Evolutionary conservation across 768 basidiomycete species (phyloP), one percentile per base, ranked within the genome.

Genomic region (Kondoa subrosea): DNA sequence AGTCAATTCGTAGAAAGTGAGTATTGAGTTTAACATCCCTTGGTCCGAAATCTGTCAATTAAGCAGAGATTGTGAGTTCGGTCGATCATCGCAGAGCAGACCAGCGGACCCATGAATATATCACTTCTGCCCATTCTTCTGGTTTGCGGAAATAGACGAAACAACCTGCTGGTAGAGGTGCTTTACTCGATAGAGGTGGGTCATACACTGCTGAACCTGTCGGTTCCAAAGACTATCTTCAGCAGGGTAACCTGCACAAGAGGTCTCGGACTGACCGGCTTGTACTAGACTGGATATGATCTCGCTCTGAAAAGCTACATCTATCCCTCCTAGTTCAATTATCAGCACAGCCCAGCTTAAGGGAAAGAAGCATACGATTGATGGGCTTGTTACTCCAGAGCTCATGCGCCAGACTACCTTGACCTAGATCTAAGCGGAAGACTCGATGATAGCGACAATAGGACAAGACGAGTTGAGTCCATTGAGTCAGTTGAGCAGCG

Each of bases 1-100:
- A 1, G 76, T 77, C 14, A 80, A 72, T 66, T 80, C 80, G 70
- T 77, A 79, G 64, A 80, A 78, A 0, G 80, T 80, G 73, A 80
- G 71, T 70, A 80, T 78, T 15, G 73, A 75, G 29, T 74, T 74
- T 4, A 69, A 75, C 65, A 77, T 74, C 0, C 80, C 80, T 29
- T 77, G 77, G 4, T 77, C 77, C 2, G 71, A 73, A 56, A 79
- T 71, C 78, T 79, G 69, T 15, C n/a, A 30, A 57, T 1, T n/a
- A 33, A 56, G 4, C 27, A 70, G 56, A 40, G 40, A 57, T 34
- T 30, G 21, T 57, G 32, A 25, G 32, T 17, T 27, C 12, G 56
- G 1, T 0, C 27, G 17, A 0, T 57, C 25, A 3, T 32, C 3
- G 25, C 25, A 31, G 50, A 26, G 40, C 61, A 12, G 32, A 57